Evolutionary conservation across 208 protist species (phyloP).

Genomic region (Trypanosoma vivax): DNA sequence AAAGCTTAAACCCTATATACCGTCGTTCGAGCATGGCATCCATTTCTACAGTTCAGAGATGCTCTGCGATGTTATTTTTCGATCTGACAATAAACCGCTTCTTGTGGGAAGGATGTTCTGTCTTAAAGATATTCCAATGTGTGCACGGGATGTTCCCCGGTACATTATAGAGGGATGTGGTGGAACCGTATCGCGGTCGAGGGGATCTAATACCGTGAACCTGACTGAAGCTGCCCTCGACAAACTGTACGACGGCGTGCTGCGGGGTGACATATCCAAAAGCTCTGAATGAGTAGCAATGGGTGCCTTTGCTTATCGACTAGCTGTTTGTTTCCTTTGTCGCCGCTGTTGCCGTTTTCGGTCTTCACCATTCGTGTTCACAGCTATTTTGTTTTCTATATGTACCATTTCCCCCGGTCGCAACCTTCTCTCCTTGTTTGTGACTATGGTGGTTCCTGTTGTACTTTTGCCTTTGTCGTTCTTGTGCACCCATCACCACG

Average conservation of each 20-base stretch:
- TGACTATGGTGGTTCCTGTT: too few species aligned
- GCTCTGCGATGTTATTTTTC: conserved; percentile 44
- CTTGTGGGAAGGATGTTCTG: conserved; percentile 38
- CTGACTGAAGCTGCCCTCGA: conserved; percentile 43
- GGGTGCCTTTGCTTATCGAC: too few species aligned
- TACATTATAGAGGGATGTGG: conserved; percentile 70
- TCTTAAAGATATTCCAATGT: conserved; percentile 30
- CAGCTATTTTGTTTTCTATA: too few species aligned
- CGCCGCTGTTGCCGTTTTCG: too few species aligned
- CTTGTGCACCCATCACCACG: too few species aligned
- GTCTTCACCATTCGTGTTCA: too few species aligned
- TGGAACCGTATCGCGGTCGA: conserved; percentile 23
- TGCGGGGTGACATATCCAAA: conserved; percentile 30
- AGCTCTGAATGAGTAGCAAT: too few species aligned
- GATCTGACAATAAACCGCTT: conserved; percentile 22
- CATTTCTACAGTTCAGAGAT: conserved; percentile 36
- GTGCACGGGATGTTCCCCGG: conserved; percentile 34
- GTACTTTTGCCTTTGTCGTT: too few species aligned
- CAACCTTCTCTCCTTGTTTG: too few species aligned
- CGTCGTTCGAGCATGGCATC: conserved; percentile 36
- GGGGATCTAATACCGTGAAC: conserved; percentile 7
- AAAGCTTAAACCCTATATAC: conserved; percentile 23
- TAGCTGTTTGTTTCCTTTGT: too few species aligned
- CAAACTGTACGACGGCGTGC: conserved; percentile 58
- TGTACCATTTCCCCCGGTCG: too few species aligned